Evolutionary conservation across 2,329 filamentous ascomycete genomes (phyloP), one percentile per base, ranked within the genome.

Genomic region (Diaporthe nobilis): DNA sequence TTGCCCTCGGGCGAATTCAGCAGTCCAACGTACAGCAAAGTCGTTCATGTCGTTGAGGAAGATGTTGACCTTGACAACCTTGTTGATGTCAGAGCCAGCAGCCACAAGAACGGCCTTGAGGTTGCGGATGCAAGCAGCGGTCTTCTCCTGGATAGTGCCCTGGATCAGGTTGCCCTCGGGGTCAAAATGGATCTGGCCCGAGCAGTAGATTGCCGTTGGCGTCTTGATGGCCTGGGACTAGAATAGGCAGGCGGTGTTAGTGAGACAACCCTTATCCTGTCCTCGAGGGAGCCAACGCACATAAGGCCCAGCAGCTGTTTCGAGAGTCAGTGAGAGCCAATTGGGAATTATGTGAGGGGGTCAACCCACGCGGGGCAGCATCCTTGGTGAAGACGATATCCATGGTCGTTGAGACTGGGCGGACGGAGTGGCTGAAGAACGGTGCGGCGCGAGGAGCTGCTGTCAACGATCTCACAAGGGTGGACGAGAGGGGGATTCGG

Each of bases 41-140:
- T 97, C 90, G 78, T 89, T 91, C 96, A 98, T 98, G 85, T 97
- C 94, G 70, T 94, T 93, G 77, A 98, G 87, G 90, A 98, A 98
- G 82, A 98, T 93, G 83, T 92, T 95, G 80, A 95, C 94, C 90
- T 98, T 98, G 86, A 98, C 94, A 63, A 98, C 93, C 85, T 92
- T 94, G 78, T 91, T 86, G 76, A 98, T 90, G 71, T 90, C 91
- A 31, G 94, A 96, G 72, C 94, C 95, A 34, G 95, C 95, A 80
- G 93, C 95, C 77, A 92, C 90, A 71, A 98, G 91, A 75, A 98
- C 95, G 58, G 94, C 94, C 84, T 93, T 90, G 82, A 98, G 90
- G 86, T 97, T 98, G 85, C 94, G 88, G 84, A 95, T 88, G 85
- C 89, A 91, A 79, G 88, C 87, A 71, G 86, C 85, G 39, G 91